A percentile compares a stretch with the other conserved stretches of the same genome.
phyloP scores from a whole-genome alignment of 148 eudicot genomes.

The Silene uniflora region DNA sequence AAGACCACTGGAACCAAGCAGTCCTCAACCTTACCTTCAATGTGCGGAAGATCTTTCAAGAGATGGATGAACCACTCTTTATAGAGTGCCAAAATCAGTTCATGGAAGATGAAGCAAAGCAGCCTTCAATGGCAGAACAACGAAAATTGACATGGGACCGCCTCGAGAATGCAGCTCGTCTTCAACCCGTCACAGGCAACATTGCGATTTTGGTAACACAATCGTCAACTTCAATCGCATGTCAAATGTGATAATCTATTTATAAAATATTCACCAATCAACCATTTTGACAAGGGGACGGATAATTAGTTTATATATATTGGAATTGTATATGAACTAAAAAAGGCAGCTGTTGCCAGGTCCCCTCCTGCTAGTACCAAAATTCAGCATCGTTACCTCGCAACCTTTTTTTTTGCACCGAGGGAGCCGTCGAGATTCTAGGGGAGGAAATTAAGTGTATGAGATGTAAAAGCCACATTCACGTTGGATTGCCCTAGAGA shows the following conservation, averaged over 20 bases:
- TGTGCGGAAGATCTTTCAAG: constrained; percentile 65
- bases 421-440: neutral
- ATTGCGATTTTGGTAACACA: constrained; percentile 67
- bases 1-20: constrained; percentile 84
- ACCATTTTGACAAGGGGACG: too few relatives aligned
- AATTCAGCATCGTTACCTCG: constrained; percentile 4
- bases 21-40: constrained; percentile 81
- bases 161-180: constrained; percentile 72
- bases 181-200: constrained; percentile 61
- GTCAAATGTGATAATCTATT: constrained; percentile 21
- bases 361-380: constrained; percentile 7
- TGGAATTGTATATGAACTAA: neutral
- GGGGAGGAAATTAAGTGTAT: constrained; percentile 26
- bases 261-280: too few relatives aligned
- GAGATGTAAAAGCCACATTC: constrained; percentile 26
- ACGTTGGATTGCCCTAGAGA: constrained; percentile 31
- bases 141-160: constrained; percentile 66
- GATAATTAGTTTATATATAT: neutral
- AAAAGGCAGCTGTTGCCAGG: neutral
- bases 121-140: constrained; percentile 38
- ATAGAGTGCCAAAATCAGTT: constrained; percentile 51
- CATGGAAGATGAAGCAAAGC: constrained; percentile 52
- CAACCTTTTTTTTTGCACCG: constrained; percentile 5
- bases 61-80: constrained; percentile 77
- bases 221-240: constrained; percentile 37